Evolutionary conservation across 116 monocot genomes (phyloP).

Genomic region (Dioscorea cayenensis): DNA sequence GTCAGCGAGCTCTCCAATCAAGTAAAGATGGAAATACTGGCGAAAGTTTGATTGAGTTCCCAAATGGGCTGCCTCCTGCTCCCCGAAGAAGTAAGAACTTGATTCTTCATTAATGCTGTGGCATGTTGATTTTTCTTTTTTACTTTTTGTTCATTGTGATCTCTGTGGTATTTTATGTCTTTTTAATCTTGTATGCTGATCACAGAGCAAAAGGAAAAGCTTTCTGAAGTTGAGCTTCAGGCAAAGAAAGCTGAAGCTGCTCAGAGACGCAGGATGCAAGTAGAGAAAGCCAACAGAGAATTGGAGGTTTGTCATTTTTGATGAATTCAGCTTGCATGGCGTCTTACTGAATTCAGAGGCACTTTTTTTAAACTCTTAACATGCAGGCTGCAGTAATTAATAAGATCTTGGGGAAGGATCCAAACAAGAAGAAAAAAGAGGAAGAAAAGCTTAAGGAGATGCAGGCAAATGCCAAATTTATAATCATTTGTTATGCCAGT

Average conservation of each 20-base stretch:
- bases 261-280: slow-evolving; percentile 79
- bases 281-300: slow-evolving; percentile 81
- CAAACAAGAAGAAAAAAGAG: slow-evolving; percentile 19
- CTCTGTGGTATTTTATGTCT: not conserved
- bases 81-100: slow-evolving; percentile 72
- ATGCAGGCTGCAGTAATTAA: slow-evolving; percentile 54
- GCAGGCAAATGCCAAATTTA: slow-evolving; percentile 10
- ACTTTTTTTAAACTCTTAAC: not conserved
- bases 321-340: not conserved
- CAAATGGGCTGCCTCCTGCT: slow-evolving; percentile 74
- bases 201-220: slow-evolving; percentile 77
- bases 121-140: not conserved
- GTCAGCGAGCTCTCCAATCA: slow-evolving; percentile 76
- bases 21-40: slow-evolving; percentile 40
- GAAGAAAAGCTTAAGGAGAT: slow-evolving; percentile 1
- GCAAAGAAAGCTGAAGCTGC: slow-evolving; percentile 95
- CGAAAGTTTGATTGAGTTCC: slow-evolving; percentile 67
- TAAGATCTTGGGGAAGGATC: slow-evolving; percentile 37
- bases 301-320: slow-evolving; percentile 43
- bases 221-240: slow-evolving; percentile 79
- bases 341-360: not conserved
- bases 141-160: not conserved
- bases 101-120: not conserved
- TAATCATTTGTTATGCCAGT: not conserved
- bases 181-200: slow-evolving; percentile 3